Evolutionary conservation across 2,329 filamentous ascomycete species (phyloP).

Genomic region (Colletotrichum chrysophilum): DNA sequence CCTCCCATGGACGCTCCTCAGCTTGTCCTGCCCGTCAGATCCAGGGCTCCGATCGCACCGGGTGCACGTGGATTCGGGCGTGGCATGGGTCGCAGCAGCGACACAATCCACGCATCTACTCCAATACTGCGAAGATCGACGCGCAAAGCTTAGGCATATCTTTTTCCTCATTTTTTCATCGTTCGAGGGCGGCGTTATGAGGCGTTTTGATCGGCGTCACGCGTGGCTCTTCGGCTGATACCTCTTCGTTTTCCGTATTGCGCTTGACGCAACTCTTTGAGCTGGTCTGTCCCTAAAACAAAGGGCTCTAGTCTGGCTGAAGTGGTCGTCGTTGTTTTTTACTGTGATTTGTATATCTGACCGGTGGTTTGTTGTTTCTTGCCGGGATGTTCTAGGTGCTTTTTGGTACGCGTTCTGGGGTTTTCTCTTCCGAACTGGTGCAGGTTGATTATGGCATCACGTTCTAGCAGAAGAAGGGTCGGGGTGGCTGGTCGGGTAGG

Average conservation of each 20-base stretch:
- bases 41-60: neutral
- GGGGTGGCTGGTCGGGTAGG: neutral
- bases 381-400: neutral
- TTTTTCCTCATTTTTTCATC: neutral
- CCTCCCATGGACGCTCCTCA: neutral
- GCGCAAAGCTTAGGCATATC: neutral
- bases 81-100: neutral
- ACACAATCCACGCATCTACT: neutral
- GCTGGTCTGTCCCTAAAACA: neutral
- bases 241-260: neutral
- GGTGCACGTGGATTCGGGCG: neutral
- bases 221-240: slow-evolving; percentile 21
- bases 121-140: neutral
- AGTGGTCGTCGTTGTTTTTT: neutral
- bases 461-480: neutral
- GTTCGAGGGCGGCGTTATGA: slow-evolving; percentile 21
- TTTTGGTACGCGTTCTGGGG: neutral
- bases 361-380: neutral
- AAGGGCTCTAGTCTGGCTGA: neutral
- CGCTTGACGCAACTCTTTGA: neutral
- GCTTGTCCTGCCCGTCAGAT: neutral
- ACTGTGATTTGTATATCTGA: neutral
- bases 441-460: neutral
- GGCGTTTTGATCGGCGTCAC: slow-evolving; percentile 20
- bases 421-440: neutral